Percentiles rank a stretch among this genome's conserved stretches.
phyloP scores from a whole-genome alignment of 768 basidiomycete species.

The Symmetrospora coprosmae region DNA sequence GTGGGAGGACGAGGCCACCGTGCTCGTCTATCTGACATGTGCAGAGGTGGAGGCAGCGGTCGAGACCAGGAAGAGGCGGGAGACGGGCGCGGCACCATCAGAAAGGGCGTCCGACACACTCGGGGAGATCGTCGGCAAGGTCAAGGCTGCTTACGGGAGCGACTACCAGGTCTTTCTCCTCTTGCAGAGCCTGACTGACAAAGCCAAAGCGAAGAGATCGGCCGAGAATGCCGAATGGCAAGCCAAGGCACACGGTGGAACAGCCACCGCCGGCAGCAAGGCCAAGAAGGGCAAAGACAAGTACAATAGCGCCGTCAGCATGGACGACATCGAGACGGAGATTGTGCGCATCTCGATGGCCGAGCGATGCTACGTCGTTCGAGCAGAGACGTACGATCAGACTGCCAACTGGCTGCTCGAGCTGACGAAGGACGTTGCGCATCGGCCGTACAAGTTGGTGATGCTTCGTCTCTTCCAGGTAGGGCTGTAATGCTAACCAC shows the following conservation, averaged over 20 bases:
- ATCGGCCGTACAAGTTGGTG: conserved; percentile 14
- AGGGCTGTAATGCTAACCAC: background rate
- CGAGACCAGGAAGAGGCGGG: background rate
- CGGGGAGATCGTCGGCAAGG: background rate
- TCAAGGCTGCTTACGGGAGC: background rate
- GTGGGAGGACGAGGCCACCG: conserved; percentile 5
- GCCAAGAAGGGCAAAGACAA: background rate
- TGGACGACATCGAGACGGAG: conserved; percentile 14
- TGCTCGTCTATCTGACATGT: background rate
- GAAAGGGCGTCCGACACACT: background rate
- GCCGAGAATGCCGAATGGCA: background rate
- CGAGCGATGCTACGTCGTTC: background rate
- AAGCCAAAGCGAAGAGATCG: background rate
- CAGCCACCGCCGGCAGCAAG: background rate
- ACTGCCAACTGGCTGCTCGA: conserved; percentile 9
- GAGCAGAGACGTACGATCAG: background rate
- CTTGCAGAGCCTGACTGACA: background rate
- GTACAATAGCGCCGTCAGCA: background rate
- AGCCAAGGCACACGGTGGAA: background rate
- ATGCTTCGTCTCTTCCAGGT: background rate
- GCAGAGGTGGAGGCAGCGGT: conserved; percentile 1
- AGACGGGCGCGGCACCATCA: no score
- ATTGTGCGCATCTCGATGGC: background rate
- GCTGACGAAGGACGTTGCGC: conserved; percentile 14
- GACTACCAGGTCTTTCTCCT: conserved; percentile 14